Percentiles rank a stretch among this genome's conserved stretches.
Evolutionary conservation across 495 filamentous ascomycete genomes (phyloP).

Genomic region (Aspergillus campestris): DNA sequence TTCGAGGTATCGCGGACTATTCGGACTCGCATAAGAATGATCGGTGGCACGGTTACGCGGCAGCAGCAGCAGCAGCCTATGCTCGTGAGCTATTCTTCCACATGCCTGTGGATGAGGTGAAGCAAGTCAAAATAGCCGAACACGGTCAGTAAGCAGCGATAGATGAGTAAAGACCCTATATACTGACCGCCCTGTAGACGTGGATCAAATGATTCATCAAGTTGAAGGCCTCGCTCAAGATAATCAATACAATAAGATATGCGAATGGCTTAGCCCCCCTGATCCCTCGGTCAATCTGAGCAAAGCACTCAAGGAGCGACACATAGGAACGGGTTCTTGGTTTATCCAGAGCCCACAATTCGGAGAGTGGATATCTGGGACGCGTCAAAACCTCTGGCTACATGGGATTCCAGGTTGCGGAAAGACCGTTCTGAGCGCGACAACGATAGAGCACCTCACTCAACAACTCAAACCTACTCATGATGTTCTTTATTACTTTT

Average conservation of each 20-base stretch:
- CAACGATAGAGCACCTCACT: slow-evolving; percentile 18
- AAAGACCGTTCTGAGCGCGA: slow-evolving; percentile 28
- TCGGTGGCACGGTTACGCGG: no score
- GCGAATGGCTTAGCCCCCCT: slow-evolving; percentile 11
- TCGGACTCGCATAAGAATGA: no score
- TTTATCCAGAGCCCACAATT: slow-evolving; percentile 16
- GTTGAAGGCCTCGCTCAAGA: no score
- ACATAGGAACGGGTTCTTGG: slow-evolving; percentile 20
- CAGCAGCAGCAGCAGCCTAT: no score
- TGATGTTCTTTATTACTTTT: slow-evolving; percentile 23
- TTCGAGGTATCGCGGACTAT: no score
- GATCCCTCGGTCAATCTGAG: slow-evolving; percentile 13
- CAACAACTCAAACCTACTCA: slow-evolving; percentile 3
- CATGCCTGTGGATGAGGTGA: no score
- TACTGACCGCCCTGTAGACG: no score
- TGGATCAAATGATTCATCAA: no score
- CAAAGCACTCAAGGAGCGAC: slow-evolving; percentile 1
- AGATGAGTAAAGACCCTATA: no score
- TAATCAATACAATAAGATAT: background rate
- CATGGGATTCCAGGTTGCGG: slow-evolving; percentile 30
- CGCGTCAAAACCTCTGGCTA: slow-evolving; percentile 21
- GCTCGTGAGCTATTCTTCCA: no score
- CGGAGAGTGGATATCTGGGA: slow-evolving; percentile 12
- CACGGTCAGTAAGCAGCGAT: no score
- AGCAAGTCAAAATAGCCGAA: no score